Percentiles rank a stretch among this genome's conserved stretches.
These are phyloP conservation scores for Dendrostoma leiphaemia DNA, from an alignment of 2,329 filamentous ascomycete genomes.

Conservation along the genomic window DNA sequence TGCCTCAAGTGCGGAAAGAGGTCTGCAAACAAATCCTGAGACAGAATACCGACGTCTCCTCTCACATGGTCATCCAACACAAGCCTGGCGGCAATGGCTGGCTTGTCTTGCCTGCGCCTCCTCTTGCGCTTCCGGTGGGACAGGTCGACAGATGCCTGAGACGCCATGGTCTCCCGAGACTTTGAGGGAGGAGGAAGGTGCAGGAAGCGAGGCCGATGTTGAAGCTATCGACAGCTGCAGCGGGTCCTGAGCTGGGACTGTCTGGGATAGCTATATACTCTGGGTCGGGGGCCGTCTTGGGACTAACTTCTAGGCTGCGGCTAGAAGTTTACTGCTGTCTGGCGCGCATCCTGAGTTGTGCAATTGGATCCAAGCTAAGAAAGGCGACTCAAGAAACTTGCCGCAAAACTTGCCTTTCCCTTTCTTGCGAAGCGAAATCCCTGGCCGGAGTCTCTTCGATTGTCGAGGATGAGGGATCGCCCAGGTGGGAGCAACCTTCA, in stretches of 20 bases:
- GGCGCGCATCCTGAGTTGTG: background rate
- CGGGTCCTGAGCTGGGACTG: background rate
- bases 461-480: too few relatives aligned
- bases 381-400: too few relatives aligned
- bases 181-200: background rate
- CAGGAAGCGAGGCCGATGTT: background rate
- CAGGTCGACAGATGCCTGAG: constrained; percentile 23
- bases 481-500: too few relatives aligned
- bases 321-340: background rate
- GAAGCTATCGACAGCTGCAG: constrained; percentile 4
- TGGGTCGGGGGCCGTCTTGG: background rate
- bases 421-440: background rate
- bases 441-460: too few relatives aligned
- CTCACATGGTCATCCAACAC: constrained; percentile 82
- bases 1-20: constrained; percentile 66
- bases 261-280: background rate
- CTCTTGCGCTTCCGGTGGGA: constrained; percentile 42
- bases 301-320: background rate
- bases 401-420: too few relatives aligned
- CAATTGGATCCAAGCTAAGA: too few relatives aligned
- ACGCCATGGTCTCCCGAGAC: constrained; percentile 22
- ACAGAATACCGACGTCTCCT: constrained; percentile 82
- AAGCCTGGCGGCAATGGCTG: constrained; percentile 74
- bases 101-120: constrained; percentile 64
- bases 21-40: constrained; percentile 79